Base-by-base conservation (phyloP, 805 yeast species). In the Cyberlindnera galapagoensis region DNA sequence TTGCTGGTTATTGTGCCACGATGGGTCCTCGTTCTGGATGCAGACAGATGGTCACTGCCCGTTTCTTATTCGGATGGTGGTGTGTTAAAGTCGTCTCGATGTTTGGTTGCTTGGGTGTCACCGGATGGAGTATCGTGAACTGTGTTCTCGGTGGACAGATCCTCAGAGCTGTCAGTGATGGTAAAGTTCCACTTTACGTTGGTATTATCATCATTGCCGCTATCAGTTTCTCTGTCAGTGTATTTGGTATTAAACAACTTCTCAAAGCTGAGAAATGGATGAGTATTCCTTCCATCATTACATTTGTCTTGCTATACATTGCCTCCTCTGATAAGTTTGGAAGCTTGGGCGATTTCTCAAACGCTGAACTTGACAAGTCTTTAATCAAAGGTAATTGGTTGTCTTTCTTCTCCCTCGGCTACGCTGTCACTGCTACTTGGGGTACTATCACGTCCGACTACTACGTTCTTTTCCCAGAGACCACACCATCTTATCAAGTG, bases 81-180 rank as follows among this genome's bases (percentile, higher is more conserved):
- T 74, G 78, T 43, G 87, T 86, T 24, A 80, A 81, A 54, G 62
- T 84, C 34, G 81, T 84, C 28, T 77, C 85, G 5, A 54, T 86
- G 25, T 72, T 81, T 23, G 71, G 84, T 27, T 74, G 82, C 36
- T 56, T 82, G 26, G 94, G 95, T 30, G 80, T 80, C 11, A 54
- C 83, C 46, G 95, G 95, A n/a, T 86, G 95, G 95, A 74, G 90
- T n/a, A 78, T 86, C 21, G 87, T 85, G n/a, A 85, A 84, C 52
- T 73, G 82, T 44, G 92, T 85, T 30, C 77, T 84, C 35, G 95
- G 94, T 23, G 96, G 96, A 13, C 87, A 86, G 57, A 79, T 86
- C 38, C 56, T 86, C 29, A 65, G 74, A 7, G 69, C 80, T 25
- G 62, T 86, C 14, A 76, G 86, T 24, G 59, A 76, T 44, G 82